These are phyloP conservation scores for Neopestalotiopsis sp. DNA, from an alignment of 2,329 filamentous ascomycete species.

Conservation along the genomic window DNA sequence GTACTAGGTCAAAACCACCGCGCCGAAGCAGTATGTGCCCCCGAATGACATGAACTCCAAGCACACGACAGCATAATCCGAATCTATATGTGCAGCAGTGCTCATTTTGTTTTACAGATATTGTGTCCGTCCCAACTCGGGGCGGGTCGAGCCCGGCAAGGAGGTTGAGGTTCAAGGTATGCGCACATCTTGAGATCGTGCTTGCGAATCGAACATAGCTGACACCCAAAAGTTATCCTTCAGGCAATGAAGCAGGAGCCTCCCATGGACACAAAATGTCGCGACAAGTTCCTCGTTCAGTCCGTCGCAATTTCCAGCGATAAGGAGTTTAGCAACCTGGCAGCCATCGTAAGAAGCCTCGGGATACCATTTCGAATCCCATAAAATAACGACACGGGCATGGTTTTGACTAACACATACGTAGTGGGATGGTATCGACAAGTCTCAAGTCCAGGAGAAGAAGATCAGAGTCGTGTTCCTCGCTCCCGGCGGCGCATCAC, in stretches of 20 bases:
- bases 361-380: neutral
- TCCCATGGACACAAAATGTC: constrained; percentile 83
- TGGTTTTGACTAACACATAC: constrained; percentile 30
- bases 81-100: constrained; percentile 25
- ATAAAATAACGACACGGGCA: neutral
- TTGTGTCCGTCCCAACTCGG: constrained; percentile 96
- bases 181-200: constrained; percentile 36
- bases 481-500: constrained; percentile 56
- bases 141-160: constrained; percentile 88
- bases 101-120: constrained; percentile 66
- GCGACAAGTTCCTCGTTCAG: constrained; percentile 97
- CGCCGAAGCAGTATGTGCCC: constrained; percentile 88
- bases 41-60: constrained; percentile 17
- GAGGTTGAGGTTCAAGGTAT: constrained; percentile 90
- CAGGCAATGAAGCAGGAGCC: constrained; percentile 99
- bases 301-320: constrained; percentile 83
- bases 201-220: constrained; percentile 25
- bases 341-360: constrained; percentile 70
- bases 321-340: constrained; percentile 81
- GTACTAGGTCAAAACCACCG: constrained; percentile 92
- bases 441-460: constrained; percentile 82
- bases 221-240: constrained; percentile 71
- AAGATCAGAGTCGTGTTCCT: constrained; percentile 95
- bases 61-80: constrained; percentile 3
- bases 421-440: constrained; percentile 81